A percentile compares a stretch with the other conserved stretches of the same genome.
Conservation (phyloP, 2,329 filamentous ascomycete species). For the Orbilia quercus region DNA sequence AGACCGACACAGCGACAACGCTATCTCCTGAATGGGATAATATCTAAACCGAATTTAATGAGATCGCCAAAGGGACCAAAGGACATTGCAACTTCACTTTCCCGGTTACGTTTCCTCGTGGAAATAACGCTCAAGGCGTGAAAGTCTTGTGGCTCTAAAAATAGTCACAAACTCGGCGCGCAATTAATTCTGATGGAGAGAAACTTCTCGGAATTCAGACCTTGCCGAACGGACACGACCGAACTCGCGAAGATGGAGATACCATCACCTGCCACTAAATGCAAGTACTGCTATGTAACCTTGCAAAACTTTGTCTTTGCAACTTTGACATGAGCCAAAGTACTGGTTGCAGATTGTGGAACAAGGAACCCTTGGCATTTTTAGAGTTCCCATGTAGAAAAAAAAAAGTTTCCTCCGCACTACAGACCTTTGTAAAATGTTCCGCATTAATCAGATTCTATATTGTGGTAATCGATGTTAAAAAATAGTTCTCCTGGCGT, state of each 20-base stretch:
- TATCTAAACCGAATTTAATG: conserved; percentile 22
- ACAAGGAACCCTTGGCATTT: not conserved
- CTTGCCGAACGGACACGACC: conserved; percentile 14
- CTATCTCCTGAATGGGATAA: conserved; percentile 12
- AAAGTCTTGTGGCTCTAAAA: conserved; percentile 30
- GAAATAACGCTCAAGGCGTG: not conserved
- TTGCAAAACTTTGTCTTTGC: conserved; percentile 6
- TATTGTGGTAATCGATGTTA: conserved; percentile 13
- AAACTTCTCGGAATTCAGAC: not conserved
- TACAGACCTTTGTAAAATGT: conserved; percentile 3
- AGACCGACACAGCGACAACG: conserved; percentile 27
- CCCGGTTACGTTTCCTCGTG: conserved; percentile 1
- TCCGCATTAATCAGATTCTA: conserved; percentile 1
- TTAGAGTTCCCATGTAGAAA: conserved; percentile 11
- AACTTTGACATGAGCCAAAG: conserved; percentile 42
- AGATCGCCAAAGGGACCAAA: conserved; percentile 23
- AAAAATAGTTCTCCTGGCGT: conserved; percentile 13
- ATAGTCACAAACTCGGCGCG: conserved; percentile 28
- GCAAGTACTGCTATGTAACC: conserved; percentile 40
- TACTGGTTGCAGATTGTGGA: conserved; percentile 5
- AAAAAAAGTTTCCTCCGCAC: too few relatives aligned
- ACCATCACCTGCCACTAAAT: conserved; percentile 35
- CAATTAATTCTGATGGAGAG: conserved; percentile 6
- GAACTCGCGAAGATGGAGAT: conserved; percentile 20
- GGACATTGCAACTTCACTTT: conserved; percentile 39